Evolutionary conservation across 441 rosid species (phyloP), one percentile per base, ranked within the genome.

Genomic region (Erodium trifolium): DNA sequence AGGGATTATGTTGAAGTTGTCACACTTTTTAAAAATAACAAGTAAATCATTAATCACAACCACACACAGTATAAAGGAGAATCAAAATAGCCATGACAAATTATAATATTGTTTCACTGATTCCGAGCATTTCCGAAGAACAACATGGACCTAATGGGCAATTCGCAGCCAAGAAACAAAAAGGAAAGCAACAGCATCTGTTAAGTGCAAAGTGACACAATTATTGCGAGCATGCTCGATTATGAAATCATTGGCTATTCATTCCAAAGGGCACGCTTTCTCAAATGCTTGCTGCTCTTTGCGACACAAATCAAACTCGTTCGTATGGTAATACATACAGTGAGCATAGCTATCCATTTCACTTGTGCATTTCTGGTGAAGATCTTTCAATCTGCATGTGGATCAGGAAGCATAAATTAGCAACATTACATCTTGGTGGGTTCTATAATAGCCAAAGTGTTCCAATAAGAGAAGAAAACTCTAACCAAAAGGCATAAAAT

Each of bases 291-390:
- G 82, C 73, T 94, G 99, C 88, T 94, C 96, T 80, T 88, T 86
- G 86, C 99, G 93, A 73, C 99, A 92, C 67, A 88, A 79, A 75
- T 94, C 98, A 66, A 94, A 94, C 79, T 94, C 99, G 71, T 88
- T 92, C 0, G 99, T 92, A 70, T 83, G 75, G 87, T 94, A 94
- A 80, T 90, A 94, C 99, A 94, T 86, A 79, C 99, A 94, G 51
- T 94, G 90, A 17, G 84, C 99, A 62, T 92, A 90, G 4, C 70
- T 89, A 72, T 92, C 99, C 99, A 92, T 92, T 75, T 89, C 92
- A 66, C 81, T 86, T 16, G 91, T 88, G 85, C 99, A 92, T 69
- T 72, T 87, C 68, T 90, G 93, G 79, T 92, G 97, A 73, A 94
- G 88, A 84, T 92, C 98, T 74, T 83, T 92, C 77, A 92, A 78